phyloP scores from a whole-genome alignment of 805 yeast species.

The Starmera dryadoides region DNA sequence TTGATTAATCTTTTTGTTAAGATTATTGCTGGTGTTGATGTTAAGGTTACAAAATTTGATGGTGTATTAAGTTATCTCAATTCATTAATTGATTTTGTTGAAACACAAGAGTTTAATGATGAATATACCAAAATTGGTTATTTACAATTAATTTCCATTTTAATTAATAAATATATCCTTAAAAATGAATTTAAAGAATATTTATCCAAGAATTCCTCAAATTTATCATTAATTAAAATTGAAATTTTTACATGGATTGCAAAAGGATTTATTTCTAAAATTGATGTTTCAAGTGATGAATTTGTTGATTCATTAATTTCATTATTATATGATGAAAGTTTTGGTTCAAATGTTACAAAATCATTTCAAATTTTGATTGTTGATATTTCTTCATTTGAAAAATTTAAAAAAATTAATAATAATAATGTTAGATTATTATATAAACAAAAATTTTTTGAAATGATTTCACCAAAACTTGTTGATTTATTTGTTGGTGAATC shows the following conservation, averaged over 20 bases:
- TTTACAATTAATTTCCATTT: constrained; percentile 45
- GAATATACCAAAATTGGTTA: constrained; percentile 37
- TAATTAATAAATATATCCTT: constrained; percentile 48
- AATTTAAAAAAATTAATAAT: constrained; percentile 36
- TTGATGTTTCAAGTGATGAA: constrained; percentile 32
- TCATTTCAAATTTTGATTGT: constrained; percentile 58
- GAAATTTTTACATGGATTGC: constrained; percentile 65
- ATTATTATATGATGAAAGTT: constrained; percentile 23
- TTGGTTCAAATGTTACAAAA: constrained; percentile 38
- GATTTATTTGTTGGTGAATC: constrained; percentile 28
- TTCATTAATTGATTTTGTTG: constrained; percentile 4
- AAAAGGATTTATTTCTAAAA: constrained; percentile 60
- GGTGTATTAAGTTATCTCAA: constrained; percentile 8
- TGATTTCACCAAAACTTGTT: constrained; percentile 49
- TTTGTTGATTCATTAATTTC: constrained; percentile 27
- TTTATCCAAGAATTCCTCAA: constrained; percentile 1
- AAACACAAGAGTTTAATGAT: constrained; percentile 5
- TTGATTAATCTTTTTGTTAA: constrained; percentile 34
- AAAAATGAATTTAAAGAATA: constrained; percentile 1
- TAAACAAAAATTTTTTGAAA: constrained; percentile 73
- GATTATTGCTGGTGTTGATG: constrained; percentile 44
- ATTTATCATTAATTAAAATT: constrained; percentile 22
- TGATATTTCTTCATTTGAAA: constrained; percentile 57
- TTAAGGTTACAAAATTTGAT: constrained; percentile 25
- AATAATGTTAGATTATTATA: constrained; percentile 60